Conservation (phyloP, 768 basidiomycete species). For the Leccinum arenicola region DNA sequence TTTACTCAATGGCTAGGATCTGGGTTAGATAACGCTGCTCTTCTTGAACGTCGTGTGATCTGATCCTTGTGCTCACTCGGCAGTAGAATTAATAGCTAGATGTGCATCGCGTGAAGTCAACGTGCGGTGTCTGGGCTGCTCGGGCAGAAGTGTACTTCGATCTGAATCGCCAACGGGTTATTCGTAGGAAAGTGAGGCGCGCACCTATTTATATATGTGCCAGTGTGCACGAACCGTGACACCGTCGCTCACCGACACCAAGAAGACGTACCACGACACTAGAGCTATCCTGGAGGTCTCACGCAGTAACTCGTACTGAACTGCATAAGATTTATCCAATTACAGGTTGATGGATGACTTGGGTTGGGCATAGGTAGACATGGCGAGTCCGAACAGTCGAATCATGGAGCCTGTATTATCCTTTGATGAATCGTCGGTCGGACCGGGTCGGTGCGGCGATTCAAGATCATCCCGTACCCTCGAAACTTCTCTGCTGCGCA, state of each 20-base stretch:
- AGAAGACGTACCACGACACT: not conserved
- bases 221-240: too few species aligned
- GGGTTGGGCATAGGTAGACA: not conserved
- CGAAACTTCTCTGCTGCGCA: not conserved
- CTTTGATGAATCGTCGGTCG: not conserved
- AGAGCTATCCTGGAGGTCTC: too few species aligned
- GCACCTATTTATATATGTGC: not conserved
- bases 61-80: not conserved
- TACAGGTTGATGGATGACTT: not conserved
- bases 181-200: not conserved
- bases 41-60: not conserved
- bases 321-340: too few species aligned
- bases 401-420: too few species aligned
- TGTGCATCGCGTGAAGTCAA: not conserved
- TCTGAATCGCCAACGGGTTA: too few species aligned
- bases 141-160: too few species aligned
- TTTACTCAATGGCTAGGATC: not conserved
- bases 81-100: not conserved
- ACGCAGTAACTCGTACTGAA: too few species aligned
- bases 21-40: not conserved
- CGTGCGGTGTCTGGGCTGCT: too few species aligned
- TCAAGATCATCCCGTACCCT: not conserved
- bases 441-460: not conserved
- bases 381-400: not conserved
- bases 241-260: not conserved